phyloP scores from a whole-genome alignment of 176 grass and related monocot genomes.

The Rhynchospora breviuscula region DNA sequence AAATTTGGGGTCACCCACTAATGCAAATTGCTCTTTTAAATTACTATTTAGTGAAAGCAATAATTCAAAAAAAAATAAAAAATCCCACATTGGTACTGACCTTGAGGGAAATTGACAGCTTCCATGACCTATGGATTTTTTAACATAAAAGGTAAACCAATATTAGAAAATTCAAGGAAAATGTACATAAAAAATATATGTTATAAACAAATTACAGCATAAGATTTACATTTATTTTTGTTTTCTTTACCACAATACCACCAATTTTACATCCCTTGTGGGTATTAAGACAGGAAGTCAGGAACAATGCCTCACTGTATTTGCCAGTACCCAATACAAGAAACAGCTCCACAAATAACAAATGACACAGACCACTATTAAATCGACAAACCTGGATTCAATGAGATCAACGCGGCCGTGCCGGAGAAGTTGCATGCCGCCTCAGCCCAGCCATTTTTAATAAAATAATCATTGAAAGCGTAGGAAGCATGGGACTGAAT shows the following conservation, averaged over 20 bases:
- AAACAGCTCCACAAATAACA: neutral
- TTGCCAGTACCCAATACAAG: neutral
- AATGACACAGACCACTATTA: neutral
- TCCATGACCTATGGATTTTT: slow-evolving; percentile 23
- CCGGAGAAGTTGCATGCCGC: slow-evolving; percentile 38
- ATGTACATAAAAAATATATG: neutral
- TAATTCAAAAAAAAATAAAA: too few species aligned
- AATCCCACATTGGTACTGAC: slow-evolving; percentile 13
- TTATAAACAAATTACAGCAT: neutral
- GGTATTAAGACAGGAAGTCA: neutral
- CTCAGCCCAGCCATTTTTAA: slow-evolving; percentile 18
- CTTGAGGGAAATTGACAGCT: slow-evolving; percentile 35
- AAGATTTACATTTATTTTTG: neutral
- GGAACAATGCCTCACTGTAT: neutral
- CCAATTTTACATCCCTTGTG: neutral
- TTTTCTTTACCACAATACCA: neutral
- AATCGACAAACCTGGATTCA: slow-evolving; percentile 29
- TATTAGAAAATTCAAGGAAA: neutral
- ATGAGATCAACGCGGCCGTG: slow-evolving; percentile 36
- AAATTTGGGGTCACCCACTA: neutral
- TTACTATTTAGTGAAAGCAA: neutral
- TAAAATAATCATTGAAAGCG: slow-evolving; percentile 43
- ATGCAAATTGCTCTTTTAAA: neutral
- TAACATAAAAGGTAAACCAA: neutral
- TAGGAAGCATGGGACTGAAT: slow-evolving; percentile 37